Percentiles rank a stretch among this genome's conserved stretches.
Conservation (phyloP, 148 eudicot species). For the Rhododendron henanense region DNA sequence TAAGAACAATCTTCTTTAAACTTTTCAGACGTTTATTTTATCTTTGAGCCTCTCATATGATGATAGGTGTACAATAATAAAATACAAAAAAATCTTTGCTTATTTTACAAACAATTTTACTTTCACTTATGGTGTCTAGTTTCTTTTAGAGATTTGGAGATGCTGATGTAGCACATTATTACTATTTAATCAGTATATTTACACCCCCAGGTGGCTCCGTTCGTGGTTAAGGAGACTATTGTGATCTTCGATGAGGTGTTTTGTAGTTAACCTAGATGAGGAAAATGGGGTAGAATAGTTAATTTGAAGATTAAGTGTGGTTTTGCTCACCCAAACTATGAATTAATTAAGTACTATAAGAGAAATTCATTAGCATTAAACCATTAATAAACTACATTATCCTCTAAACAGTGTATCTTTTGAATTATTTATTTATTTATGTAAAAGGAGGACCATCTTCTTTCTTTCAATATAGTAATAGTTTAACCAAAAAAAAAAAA, state of each 20-base stretch:
- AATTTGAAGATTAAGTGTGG: neutral
- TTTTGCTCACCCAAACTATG: neutral
- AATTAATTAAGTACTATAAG: neutral
- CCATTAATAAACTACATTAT: neutral
- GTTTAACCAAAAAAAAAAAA: neutral
- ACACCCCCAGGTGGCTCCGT: too few relatives aligned
- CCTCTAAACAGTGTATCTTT: neutral
- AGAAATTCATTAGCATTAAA: neutral
- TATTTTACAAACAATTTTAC: too few relatives aligned
- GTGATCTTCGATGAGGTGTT: neutral
- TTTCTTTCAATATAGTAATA: neutral
- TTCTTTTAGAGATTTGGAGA: too few relatives aligned
- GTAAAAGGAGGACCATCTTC: neutral
- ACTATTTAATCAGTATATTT: too few relatives aligned
- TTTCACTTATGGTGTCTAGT: too few relatives aligned
- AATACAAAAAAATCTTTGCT: too few relatives aligned
- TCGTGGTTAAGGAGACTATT: neutral
- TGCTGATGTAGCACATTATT: too few relatives aligned
- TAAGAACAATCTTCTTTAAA: too few relatives aligned
- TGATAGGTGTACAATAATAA: too few relatives aligned
- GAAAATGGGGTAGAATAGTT: neutral
- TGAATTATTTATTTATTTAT: too few relatives aligned
- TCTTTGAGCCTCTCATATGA: too few relatives aligned
- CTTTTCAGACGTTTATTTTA: too few relatives aligned
- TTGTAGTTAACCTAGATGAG: neutral